Base-by-base conservation (phyloP, 805 yeast species). In the Helenozyma baotianmanensis region DNA sequence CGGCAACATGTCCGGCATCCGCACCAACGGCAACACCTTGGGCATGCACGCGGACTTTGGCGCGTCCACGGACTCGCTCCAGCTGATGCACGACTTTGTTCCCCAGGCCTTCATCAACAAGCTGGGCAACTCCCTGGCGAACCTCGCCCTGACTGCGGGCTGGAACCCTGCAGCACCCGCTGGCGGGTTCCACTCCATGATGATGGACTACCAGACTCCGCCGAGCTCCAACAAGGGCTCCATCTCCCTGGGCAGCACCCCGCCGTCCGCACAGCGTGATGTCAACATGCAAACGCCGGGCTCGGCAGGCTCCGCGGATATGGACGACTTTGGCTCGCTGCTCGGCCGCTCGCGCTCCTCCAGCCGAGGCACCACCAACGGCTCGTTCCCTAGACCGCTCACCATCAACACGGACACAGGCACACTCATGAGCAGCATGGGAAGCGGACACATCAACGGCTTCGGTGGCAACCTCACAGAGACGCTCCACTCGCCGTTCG, bases 61-160 rank as follows among this genome's bases (percentile, higher is more conserved):
- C 28, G 48, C 39, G 14, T 60, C 66, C 32, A 53, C 70, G 1
- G 71, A 66, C 40, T 62, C 68, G 8, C 56, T 66, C 41, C 70
- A 62, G 44, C 64, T 67, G 36, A 59, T 64, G 53, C 69, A 61
- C 37, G 71, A 66, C 47, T 66, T 46, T 36, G 71, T 66, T 4
- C 69, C 72, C 2, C 70, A 63, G 36, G 50, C 61, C 7, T 54
- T 60, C 23, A 59, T 65, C 18, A 53, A 56, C 35, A 48, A 62
- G 15, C 40, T 29, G 35, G 36, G 36, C 12, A 33, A 40, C 51
- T 58, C 30, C 55, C 62, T 13, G 48, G 39, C 30, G 22, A 36
- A 31, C 13, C 18, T 31, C 15, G 21, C 29, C 23, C 30, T 35
- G 16, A 13, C 27, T 9, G 27, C 25, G n/a, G 29, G 36, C 7